Percentiles rank a stretch among this genome's conserved stretches.
phyloP scores from a whole-genome alignment of 371 early-diverging fungal species.

The Apophysomyces elegans region DNA sequence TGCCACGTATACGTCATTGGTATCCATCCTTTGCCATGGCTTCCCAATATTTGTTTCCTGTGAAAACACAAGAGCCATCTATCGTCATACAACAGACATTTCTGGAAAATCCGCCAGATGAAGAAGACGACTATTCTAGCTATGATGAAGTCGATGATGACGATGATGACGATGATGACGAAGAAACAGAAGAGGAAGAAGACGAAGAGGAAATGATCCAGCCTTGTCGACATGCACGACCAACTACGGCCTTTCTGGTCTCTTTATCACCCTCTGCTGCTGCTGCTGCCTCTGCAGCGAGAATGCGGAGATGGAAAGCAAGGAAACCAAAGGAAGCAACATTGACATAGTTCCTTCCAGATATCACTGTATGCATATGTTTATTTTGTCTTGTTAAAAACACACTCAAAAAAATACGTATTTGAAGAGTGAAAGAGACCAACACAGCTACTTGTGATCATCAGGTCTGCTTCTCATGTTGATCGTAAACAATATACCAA shows the following conservation, averaged over 20 bases:
- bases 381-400: too few species aligned
- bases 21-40: conserved; percentile 10
- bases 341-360: neutral
- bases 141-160: conserved; percentile 12
- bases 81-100: neutral
- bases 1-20: neutral
- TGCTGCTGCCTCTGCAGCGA: conserved; percentile 22
- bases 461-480: too few species aligned
- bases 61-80: neutral
- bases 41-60: neutral
- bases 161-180: neutral
- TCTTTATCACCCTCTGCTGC: conserved; percentile 22
- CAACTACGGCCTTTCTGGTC: conserved; percentile 19
- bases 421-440: neutral
- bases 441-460: neutral
- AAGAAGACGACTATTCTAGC: neutral
- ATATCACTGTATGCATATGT: neutral
- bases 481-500: too few species aligned
- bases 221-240: neutral
- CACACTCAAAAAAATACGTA: neutral
- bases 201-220: conserved; percentile 11
- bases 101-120: neutral
- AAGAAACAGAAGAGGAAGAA: too few species aligned
- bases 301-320: conserved; percentile 17
- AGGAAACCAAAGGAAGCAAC: neutral